These are phyloP conservation scores for Trichosanthes truncata DNA, from an alignment of 306 rosid species.

Conservation along the genomic window DNA sequence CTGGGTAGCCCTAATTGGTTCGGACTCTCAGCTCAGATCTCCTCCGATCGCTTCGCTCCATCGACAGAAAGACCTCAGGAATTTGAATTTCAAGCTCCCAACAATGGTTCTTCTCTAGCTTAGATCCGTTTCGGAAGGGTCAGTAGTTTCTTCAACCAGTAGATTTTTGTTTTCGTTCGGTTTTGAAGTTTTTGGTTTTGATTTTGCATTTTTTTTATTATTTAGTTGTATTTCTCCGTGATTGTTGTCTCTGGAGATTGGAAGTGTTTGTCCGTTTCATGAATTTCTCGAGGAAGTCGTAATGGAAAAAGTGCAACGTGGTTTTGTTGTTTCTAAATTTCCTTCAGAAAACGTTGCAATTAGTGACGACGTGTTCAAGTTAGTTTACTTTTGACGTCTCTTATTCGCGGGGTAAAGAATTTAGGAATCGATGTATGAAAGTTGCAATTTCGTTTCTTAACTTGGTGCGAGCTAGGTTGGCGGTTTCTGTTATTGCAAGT, in stretches of 20 bases:
- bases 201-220: not conserved
- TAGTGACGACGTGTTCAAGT: not conserved
- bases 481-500: not conserved
- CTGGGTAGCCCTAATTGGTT: slow-evolving; percentile 13
- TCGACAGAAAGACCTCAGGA: not conserved
- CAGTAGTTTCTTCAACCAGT: not conserved
- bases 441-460: not conserved
- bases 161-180: not conserved
- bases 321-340: not conserved
- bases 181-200: not conserved
- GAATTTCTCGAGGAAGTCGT: not conserved
- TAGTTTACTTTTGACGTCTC: not conserved
- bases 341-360: not conserved
- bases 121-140: not conserved
- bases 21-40: slow-evolving; percentile 10
- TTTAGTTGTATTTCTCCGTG: not conserved
- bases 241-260: not conserved
- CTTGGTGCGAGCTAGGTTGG: not conserved
- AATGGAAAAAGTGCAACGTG: not conserved
- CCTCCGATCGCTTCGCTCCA: not conserved
- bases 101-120: slow-evolving; percentile 4
- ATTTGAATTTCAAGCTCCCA: slow-evolving; percentile 2
- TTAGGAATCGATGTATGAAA: not conserved
- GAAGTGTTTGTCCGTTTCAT: not conserved
- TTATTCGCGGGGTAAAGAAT: not conserved